Conservation (phyloP, 208 protist genomes). For the Leishmania amazonensis region DNA sequence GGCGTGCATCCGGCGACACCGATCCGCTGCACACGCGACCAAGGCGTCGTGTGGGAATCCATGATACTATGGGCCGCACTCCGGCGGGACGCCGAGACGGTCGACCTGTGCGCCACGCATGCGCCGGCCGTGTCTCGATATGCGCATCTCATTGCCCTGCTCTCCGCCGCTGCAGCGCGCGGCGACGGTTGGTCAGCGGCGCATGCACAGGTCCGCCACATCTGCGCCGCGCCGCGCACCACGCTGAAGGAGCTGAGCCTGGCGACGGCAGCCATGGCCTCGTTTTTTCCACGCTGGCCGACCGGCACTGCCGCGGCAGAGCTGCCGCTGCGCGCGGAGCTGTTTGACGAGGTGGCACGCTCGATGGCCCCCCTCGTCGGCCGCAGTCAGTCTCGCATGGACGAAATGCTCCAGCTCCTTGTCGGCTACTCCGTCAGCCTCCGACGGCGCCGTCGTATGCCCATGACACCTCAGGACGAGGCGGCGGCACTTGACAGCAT, state of each 20-base stretch:
- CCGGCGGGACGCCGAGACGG: conserved; percentile 23
- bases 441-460: conserved; percentile 18
- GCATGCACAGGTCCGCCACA: conserved; percentile 7
- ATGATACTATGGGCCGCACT: conserved; percentile 41
- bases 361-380: conserved; percentile 15
- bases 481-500: conserved; percentile 24
- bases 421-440: conserved; percentile 33
- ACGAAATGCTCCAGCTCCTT: conserved; percentile 30
- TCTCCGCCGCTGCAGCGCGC: conserved; percentile 15
- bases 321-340: conserved; percentile 3
- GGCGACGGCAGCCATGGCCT: conserved; percentile 23
- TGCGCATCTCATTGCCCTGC: conserved; percentile 36
- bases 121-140: conserved; percentile 37
- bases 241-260: conserved; percentile 45
- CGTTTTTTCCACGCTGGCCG: conserved; percentile 2
- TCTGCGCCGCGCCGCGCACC: conserved; percentile 16
- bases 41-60: conserved; percentile 32
- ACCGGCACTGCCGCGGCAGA: not conserved
- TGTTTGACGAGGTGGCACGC: conserved; percentile 9
- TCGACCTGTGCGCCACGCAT: conserved; percentile 29
- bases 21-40: conserved; percentile 19
- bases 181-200: conserved; percentile 2
- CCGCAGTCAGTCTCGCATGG: conserved; percentile 24
- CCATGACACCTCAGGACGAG: conserved; percentile 7
- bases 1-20: not conserved